These are phyloP conservation scores for Pestalotiopsis sp. DNA, from an alignment of 2,329 filamentous ascomycete species.

Conservation along the genomic window DNA sequence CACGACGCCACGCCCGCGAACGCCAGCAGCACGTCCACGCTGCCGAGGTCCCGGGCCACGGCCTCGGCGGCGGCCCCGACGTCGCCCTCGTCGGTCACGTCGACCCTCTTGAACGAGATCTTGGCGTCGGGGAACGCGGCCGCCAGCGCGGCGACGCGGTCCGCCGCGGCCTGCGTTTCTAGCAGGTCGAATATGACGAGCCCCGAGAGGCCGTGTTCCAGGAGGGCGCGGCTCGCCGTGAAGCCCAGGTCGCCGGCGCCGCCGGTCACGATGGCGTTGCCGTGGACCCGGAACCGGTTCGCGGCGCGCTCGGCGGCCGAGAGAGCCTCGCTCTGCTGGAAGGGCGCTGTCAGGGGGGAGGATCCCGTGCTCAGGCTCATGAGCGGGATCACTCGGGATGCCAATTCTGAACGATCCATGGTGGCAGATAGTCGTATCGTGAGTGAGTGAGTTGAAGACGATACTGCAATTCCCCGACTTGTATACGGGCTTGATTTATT, in stretches of 20 bases:
- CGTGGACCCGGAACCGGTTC: slow-evolving; percentile 34
- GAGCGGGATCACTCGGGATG: slow-evolving; percentile 12
- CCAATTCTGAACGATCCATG: slow-evolving; percentile 13
- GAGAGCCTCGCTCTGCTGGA: neutral
- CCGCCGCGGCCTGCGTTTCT: slow-evolving; percentile 42
- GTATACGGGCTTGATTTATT: neutral
- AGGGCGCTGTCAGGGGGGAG: slow-evolving; percentile 13
- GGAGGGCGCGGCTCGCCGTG: slow-evolving; percentile 60
- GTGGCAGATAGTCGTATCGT: neutral
- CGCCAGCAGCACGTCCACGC: slow-evolving; percentile 61
- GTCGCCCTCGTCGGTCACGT: slow-evolving; percentile 45
- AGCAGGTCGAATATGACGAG: slow-evolving; percentile 63
- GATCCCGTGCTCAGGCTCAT: slow-evolving; percentile 15
- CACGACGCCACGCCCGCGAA: slow-evolving; percentile 72
- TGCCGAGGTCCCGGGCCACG: slow-evolving; percentile 45
- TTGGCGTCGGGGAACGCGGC: slow-evolving; percentile 54
- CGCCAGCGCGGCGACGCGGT: slow-evolving; percentile 46
- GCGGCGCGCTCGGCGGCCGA: slow-evolving; percentile 14
- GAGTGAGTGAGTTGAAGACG: too few species aligned
- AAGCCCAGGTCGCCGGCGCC: slow-evolving; percentile 68
- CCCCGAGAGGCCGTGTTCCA: slow-evolving; percentile 67
- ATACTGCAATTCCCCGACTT: neutral
- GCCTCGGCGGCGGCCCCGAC: slow-evolving; percentile 35
- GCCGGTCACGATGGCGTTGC: slow-evolving; percentile 58
- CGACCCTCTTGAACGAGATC: slow-evolving; percentile 52